phyloP scores from a whole-genome alignment of 78 protist species.

The Cavenderia fasciculata region DNA sequence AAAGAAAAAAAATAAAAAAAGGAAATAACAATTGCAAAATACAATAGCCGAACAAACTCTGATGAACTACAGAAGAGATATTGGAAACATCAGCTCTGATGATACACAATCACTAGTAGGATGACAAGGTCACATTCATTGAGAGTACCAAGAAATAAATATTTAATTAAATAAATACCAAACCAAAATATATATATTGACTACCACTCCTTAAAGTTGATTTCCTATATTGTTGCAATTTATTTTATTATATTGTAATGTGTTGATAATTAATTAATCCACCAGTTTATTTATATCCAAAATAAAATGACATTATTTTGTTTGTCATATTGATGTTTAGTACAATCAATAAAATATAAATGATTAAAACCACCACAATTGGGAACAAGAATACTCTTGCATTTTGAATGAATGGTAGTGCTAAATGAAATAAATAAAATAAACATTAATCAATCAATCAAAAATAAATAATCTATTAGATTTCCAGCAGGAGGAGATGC shows the following conservation, averaged over 20 bases:
- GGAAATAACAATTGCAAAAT: too few species aligned
- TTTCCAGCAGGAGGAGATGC: not conserved
- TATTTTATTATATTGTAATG: not conserved
- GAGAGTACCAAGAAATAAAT: too few species aligned
- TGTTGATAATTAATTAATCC: too few species aligned
- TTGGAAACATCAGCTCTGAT: too few species aligned
- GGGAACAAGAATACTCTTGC: slow-evolving; percentile 85
- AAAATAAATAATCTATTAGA: not conserved
- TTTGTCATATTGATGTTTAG: slow-evolving; percentile 62
- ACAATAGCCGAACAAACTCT: too few species aligned
- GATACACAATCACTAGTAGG: too few species aligned
- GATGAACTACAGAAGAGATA: too few species aligned
- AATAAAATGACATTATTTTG: slow-evolving; percentile 42
- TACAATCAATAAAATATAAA: slow-evolving; percentile 15
- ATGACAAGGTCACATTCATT: too few species aligned
- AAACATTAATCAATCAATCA: not conserved
- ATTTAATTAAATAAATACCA: too few species aligned
- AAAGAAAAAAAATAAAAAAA: too few species aligned
- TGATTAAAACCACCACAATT: slow-evolving; percentile 8
- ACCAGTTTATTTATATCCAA: slow-evolving; percentile 30
- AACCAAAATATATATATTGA: too few species aligned
- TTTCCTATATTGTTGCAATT: not conserved
- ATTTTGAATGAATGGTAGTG: slow-evolving; percentile 88
- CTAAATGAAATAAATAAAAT: slow-evolving; percentile 2
- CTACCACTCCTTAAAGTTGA: too few species aligned